Evolutionary conservation across 495 filamentous ascomycete genomes (phyloP).

Genomic region (Penicillium bialowiezense): DNA sequence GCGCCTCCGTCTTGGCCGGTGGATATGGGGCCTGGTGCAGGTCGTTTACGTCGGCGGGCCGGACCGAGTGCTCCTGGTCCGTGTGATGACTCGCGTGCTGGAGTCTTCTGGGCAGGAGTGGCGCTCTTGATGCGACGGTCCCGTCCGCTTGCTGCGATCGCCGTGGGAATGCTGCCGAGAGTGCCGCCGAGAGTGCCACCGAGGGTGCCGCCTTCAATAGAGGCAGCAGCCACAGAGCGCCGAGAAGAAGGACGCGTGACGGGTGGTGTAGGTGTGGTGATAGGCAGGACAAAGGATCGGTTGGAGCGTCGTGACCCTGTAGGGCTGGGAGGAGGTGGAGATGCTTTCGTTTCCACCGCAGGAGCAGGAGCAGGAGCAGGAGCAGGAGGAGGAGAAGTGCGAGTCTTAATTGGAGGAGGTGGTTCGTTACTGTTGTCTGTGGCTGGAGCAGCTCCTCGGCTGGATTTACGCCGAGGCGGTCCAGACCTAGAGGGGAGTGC

Average conservation of each 20-base stretch:
- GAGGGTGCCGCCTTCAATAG: constrained; percentile 28
- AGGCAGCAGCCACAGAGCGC: constrained; percentile 39
- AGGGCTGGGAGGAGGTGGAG: constrained; percentile 28
- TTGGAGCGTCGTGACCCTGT: constrained; percentile 27
- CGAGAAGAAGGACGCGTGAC: constrained; percentile 42
- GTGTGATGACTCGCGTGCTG: constrained; percentile 49
- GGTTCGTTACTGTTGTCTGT: constrained; percentile 28
- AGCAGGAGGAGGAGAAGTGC: constrained; percentile 9
- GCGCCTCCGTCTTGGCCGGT: constrained; percentile 68
- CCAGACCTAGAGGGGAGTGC: neutral
- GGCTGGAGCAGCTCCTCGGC: constrained; percentile 46
- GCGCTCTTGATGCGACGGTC: constrained; percentile 47
- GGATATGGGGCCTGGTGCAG: constrained; percentile 71
- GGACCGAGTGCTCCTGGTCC: constrained; percentile 46
- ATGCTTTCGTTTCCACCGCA: constrained; percentile 18
- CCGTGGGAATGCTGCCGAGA: constrained; percentile 9
- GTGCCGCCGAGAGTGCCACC: constrained; percentile 5
- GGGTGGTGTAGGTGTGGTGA: constrained; percentile 32
- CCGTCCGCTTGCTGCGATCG: constrained; percentile 21
- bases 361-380: too few relatives aligned
- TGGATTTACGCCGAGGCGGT: constrained; percentile 19
- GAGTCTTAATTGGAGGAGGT: constrained; percentile 10
- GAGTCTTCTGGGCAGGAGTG: constrained; percentile 49
- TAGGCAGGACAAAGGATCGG: constrained; percentile 12
- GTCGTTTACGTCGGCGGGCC: constrained; percentile 60